Evolutionary conservation across 805 yeast genomes (phyloP), one percentile per base, ranked within the genome.

Genomic region (Tetrapisispora iriomotensis): DNA sequence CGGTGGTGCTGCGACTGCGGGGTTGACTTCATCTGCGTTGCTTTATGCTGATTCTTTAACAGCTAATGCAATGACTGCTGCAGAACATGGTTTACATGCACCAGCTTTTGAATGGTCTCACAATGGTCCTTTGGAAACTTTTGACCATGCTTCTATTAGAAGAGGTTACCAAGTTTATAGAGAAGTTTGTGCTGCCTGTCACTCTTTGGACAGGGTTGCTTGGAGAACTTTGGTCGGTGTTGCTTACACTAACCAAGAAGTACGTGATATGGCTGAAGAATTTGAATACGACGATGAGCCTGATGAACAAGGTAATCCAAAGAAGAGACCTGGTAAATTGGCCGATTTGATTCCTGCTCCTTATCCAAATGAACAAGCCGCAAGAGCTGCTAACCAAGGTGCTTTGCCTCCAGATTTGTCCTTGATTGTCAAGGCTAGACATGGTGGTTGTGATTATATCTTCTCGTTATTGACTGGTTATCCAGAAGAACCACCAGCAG

Each of bases 181-280:
- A 67, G 98, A 92, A 70, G 98, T 92, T 40, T 92, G 98, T 75
- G 95, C 98, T 45, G 92, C 97, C 41, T 92, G 98, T 69, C 98
- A 92, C 70, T 90, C 98, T 26, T 70, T 92, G 57, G 90, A 88
- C 64, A 79, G 95, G 73, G 82, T 92, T 51, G 95, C 97, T 32
- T 92, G 98, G 98, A 86, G 98, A 77, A 82, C 88, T 57, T 68
- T 92, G 58, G 96, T 92, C 50, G 98, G 94, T 66, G 98, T 92
- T 31, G 82, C 96, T 37, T 97, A 90, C 73, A 78, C 94, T 43
- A 74, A 85, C 56, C 57, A 77, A 48, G 98, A 92, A 69, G 96
- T 80, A 54, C 83, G 83, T 68, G 94, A 75, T 17, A 79, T 92
- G 81, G 87, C 94, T 51, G 96, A 84, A 67, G 95, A 87, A 68